Percentiles rank a stretch among this genome's conserved stretches.
phyloP scores from a whole-genome alignment of 768 basidiomycete species.

The Hysterangium stoloniferum region DNA sequence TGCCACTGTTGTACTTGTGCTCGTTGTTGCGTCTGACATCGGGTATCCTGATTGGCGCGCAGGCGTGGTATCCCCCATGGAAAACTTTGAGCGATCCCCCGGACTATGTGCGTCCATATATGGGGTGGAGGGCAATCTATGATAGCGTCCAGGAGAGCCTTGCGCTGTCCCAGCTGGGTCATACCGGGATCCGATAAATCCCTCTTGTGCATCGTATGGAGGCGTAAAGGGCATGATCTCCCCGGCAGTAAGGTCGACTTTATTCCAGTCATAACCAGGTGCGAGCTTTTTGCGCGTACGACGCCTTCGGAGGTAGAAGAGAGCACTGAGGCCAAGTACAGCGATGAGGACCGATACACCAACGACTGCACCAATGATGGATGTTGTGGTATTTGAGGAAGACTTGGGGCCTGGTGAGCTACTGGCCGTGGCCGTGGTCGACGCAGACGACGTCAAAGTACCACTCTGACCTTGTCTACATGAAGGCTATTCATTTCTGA shows the following conservation, averaged over 20 bases:
- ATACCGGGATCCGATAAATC: not conserved
- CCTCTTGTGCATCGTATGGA: not conserved
- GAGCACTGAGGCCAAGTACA: slow-evolving; percentile 19
- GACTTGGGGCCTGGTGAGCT: not conserved
- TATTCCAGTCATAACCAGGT: not conserved
- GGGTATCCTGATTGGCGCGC: not conserved
- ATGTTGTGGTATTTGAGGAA: not conserved
- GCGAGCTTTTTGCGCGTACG: too few species aligned
- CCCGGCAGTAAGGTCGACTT: not conserved
- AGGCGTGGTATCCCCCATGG: not conserved
- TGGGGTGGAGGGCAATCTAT: not conserved
- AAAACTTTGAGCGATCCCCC: not conserved
- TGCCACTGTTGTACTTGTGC: too few species aligned
- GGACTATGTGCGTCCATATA: not conserved
- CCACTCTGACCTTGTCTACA: not conserved
- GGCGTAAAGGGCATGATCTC: slow-evolving; percentile 4
- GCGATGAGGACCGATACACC: slow-evolving; percentile 24
- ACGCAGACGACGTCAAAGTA: not conserved
- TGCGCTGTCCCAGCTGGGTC: not conserved
- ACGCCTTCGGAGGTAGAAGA: slow-evolving; percentile 18
- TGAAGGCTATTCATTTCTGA: slow-evolving; percentile 16
- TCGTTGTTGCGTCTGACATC: too few species aligned
- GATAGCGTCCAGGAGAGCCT: not conserved
- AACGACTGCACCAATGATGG: slow-evolving; percentile 26
- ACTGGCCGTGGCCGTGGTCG: not conserved